A percentile compares a stretch with the other conserved stretches of the same genome.
phyloP scores from a whole-genome alignment of 2,329 filamentous ascomycete species.

The Teratosphaeria nubilosa region DNA sequence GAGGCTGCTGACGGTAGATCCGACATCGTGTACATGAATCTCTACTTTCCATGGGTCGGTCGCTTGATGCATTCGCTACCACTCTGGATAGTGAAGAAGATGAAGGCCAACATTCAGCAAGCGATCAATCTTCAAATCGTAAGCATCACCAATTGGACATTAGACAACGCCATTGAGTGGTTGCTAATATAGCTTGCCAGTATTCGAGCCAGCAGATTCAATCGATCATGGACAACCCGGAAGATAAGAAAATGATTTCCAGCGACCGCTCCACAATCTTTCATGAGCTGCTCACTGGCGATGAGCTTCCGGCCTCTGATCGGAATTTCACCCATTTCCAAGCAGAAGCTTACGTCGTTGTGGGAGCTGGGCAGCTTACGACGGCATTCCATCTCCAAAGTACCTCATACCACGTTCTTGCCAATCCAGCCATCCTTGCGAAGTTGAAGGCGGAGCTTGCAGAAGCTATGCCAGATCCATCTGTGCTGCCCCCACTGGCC shows the following conservation, averaged over 20 bases:
- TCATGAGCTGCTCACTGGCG: slow-evolving; percentile 1
- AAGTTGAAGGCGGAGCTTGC: slow-evolving; percentile 31
- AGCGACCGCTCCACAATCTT: slow-evolving; percentile 1
- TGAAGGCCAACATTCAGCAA: background rate
- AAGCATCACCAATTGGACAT: slow-evolving; percentile 1
- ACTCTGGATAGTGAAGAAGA: slow-evolving; percentile 19
- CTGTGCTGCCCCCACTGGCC: background rate
- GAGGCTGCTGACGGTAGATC: background rate
- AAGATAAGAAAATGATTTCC: background rate
- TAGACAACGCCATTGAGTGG: too few relatives aligned
- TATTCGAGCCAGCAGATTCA: background rate
- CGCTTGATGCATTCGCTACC: slow-evolving; percentile 29
- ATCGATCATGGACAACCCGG: background rate
- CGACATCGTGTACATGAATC: slow-evolving; percentile 2
- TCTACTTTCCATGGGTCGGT: slow-evolving; percentile 11
- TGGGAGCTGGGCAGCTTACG: slow-evolving; percentile 39
- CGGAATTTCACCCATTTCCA: slow-evolving; percentile 25
- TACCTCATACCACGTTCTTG: slow-evolving; percentile 32
- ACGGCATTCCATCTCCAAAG: slow-evolving; percentile 32
- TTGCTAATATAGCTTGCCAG: background rate
- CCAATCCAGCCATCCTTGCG: slow-evolving; percentile 22
- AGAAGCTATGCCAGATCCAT: background rate
- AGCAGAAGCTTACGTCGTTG: slow-evolving; percentile 35
- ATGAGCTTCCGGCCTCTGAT: slow-evolving; percentile 16
- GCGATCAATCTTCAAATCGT: background rate